Conservation (phyloP, 2,329 filamentous ascomycete genomes). For the Ophiosphaerella korrae region DNA sequence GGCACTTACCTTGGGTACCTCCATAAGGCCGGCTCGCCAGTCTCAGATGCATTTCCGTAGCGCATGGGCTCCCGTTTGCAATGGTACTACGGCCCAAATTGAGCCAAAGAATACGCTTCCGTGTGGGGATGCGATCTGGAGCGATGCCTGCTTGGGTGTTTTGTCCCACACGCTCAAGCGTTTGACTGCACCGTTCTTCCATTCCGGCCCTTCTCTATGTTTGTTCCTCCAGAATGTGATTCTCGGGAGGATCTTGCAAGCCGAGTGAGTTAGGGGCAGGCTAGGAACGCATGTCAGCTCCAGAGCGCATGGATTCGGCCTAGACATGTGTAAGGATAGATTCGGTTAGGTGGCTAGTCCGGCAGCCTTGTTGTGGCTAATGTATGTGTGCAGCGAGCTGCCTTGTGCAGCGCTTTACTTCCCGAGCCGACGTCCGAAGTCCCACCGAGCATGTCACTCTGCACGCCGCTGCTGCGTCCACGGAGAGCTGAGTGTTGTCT, state of each 20-base stretch:
- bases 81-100: background rate
- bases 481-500: background rate
- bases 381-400: background rate
- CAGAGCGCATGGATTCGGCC: background rate
- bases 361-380: background rate
- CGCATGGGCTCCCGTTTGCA: background rate
- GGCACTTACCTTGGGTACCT: background rate
- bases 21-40: background rate
- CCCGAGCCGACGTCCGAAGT: background rate
- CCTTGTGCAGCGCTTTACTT: background rate
- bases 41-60: background rate
- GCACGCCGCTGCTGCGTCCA: background rate
- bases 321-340: background rate
- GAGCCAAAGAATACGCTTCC: background rate
- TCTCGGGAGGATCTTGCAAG: background rate
- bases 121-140: background rate
- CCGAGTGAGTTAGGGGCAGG: slow-evolving; percentile 10
- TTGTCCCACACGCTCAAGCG: slow-evolving; percentile 2
- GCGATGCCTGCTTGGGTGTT: slow-evolving; percentile 3
- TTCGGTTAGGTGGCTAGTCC: background rate
- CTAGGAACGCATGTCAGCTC: slow-evolving; percentile 6
- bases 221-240: slow-evolving; percentile 5
- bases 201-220: background rate
- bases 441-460: background rate
- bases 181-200: slow-evolving; percentile 5